phyloP scores from a whole-genome alignment of 2,329 filamentous ascomycete genomes.

The Alternaria infectoria region DNA sequence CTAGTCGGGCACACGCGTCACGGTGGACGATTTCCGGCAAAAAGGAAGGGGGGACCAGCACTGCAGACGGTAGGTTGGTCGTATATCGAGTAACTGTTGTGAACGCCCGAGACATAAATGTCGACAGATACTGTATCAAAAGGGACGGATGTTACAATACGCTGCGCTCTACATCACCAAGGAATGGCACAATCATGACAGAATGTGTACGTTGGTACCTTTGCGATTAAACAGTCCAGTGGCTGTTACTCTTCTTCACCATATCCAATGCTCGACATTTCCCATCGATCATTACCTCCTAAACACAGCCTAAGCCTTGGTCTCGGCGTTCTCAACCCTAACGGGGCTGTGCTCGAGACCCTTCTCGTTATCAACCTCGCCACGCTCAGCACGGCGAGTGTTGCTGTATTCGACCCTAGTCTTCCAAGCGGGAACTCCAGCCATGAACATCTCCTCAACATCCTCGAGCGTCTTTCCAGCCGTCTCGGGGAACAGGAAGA shows the following conservation, averaged over 20 bases:
- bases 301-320: slow-evolving; percentile 6
- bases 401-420: slow-evolving; percentile 39
- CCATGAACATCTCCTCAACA: slow-evolving; percentile 73
- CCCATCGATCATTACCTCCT: not conserved
- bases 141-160: too few relatives aligned
- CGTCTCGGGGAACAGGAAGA: slow-evolving; percentile 71
- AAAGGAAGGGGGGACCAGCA: not conserved
- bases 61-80: not conserved
- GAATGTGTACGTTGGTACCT: not conserved
- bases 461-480: slow-evolving; percentile 78
- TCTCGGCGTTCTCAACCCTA: slow-evolving; percentile 26
- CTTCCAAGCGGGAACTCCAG: slow-evolving; percentile 65
- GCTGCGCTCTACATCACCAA: not conserved
- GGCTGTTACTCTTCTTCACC: not conserved
- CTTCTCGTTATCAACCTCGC: slow-evolving; percentile 36
- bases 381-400: slow-evolving; percentile 29
- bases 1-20: not conserved
- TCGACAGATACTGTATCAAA: not conserved
- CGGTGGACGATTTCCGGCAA: not conserved
- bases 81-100: not conserved
- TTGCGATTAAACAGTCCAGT: not conserved
- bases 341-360: slow-evolving; percentile 25
- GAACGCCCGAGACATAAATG: rapidly evolving
- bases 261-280: not conserved
- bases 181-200: not conserved